Evolutionary conservation across 169 alveolate genomes (phyloP).

Genomic region (Plasmodium cynomolgi): DNA sequence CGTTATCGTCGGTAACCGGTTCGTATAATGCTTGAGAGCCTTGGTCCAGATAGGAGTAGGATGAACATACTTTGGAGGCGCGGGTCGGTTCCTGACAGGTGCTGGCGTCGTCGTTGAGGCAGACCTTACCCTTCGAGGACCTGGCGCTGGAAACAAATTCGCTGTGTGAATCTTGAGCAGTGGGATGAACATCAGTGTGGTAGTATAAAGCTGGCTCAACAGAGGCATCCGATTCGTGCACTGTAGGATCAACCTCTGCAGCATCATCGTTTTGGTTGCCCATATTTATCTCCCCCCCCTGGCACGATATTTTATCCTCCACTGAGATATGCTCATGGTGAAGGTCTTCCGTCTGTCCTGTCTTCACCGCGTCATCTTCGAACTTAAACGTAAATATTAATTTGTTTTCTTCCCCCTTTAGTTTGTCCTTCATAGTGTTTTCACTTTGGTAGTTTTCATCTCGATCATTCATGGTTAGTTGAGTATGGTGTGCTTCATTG

Average conservation of each 20-base stretch:
- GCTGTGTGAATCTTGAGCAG: background rate
- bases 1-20: background rate
- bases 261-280: background rate
- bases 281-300: background rate
- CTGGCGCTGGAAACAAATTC: background rate
- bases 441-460: background rate
- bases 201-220: background rate
- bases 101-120: background rate
- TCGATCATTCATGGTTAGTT: background rate
- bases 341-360: background rate
- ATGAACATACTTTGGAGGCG: background rate
- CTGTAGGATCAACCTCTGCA: background rate
- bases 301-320: background rate
- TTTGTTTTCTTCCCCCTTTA: background rate
- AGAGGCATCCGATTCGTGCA: background rate
- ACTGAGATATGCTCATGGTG: background rate
- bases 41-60: background rate
- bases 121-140: background rate
- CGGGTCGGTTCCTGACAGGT: background rate
- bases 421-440: background rate
- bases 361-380: background rate
- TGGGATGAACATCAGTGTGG: background rate
- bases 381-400: constrained; percentile 1
- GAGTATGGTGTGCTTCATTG: background rate
- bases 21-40: background rate